Evolutionary conservation across 2,329 filamentous ascomycete species (phyloP), one percentile per base, ranked within the genome.

Genomic region (Colletotrichum sp.): DNA sequence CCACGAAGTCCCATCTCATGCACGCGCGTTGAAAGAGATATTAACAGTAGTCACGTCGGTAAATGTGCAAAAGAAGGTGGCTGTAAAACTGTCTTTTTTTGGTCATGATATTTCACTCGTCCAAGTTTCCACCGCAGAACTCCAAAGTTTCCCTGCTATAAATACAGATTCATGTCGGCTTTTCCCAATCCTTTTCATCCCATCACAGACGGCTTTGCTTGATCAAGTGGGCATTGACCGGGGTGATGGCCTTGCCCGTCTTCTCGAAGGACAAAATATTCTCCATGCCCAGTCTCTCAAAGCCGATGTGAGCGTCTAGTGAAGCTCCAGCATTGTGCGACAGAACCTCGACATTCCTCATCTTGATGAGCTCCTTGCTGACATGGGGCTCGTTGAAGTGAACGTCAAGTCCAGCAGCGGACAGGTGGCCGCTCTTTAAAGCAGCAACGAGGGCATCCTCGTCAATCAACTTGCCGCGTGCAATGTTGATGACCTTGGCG

Each of bases 391-490:
- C 93, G 52, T 94, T 88, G 82, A 95, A 93, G 79, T 91, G 95
- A 26, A 95, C 93, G 79, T 95, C 93, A 1, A 95, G 85, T 5
- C 93, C 93, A 4, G 87, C 90, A 0, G 90, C 92, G 67, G 88
- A 89, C 8, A 95, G 91, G 74, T 92, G 89, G 1, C 93, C 93
- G 34, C 85, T 89, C 63, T 93, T 87, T 2, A 95, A 85, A 0
- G 93, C 93, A 66, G 91, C 86, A 3, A 94, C 93, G 12, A 95
- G 88, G 0, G 93, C 93, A 5, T 86, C 92, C 83, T 95, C 93
- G 75, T 95, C 92, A 75, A 95, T 93, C 32, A 95, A 90, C n/a
- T 92, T 92, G 3, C 93, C 93, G 9, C 93, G 89, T 2, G 93
- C 93, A 3, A 93, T 95, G 82, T 95, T 95, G 78, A 95, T 89